Percentiles rank a stretch among this genome's conserved stretches.
Evolutionary conservation across 352 stramenopile genomes (phyloP).

Genomic region (Aphanomyces invadans): DNA sequence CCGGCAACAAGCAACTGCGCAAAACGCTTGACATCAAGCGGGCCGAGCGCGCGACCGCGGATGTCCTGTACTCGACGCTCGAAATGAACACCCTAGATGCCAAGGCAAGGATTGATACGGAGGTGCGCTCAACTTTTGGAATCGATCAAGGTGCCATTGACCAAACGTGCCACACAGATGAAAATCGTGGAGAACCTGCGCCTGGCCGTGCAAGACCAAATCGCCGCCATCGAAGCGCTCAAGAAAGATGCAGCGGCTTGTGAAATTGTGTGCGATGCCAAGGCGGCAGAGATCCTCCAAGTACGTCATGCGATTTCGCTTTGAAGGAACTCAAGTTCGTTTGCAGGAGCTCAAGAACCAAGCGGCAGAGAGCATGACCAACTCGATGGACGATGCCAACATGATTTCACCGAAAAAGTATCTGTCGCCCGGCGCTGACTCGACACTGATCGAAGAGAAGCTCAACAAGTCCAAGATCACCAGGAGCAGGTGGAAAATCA

Average conservation of each 20-base stretch:
- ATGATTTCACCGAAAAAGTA: slow-evolving; percentile 14
- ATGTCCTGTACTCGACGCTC: slow-evolving; percentile 69
- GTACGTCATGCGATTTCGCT: background rate
- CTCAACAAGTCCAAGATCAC: slow-evolving; percentile 36
- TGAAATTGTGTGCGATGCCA: slow-evolving; percentile 11
- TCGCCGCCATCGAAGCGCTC: slow-evolving; percentile 40
- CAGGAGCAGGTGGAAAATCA: slow-evolving; percentile 58
- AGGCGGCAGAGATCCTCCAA: background rate
- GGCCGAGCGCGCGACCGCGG: slow-evolving; percentile 59
- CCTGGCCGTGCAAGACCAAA: background rate
- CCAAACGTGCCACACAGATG: too few species aligned
- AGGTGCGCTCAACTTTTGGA: background rate
- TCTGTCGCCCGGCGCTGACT: background rate
- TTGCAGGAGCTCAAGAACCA: slow-evolving; percentile 10
- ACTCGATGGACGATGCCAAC: slow-evolving; percentile 13
- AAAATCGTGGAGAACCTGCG: slow-evolving; percentile 3
- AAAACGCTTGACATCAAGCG: slow-evolving; percentile 59
- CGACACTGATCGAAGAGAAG: slow-evolving; percentile 20
- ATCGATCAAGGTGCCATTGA: too few species aligned
- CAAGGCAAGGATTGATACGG: background rate
- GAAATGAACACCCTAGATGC: background rate
- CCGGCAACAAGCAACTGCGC: slow-evolving; percentile 52
- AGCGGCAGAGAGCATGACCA: slow-evolving; percentile 17
- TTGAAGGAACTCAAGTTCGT: background rate
- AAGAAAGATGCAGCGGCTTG: slow-evolving; percentile 32